Conservation (phyloP, 345 rosid species). For the Gynandropsis gynandra region DNA sequence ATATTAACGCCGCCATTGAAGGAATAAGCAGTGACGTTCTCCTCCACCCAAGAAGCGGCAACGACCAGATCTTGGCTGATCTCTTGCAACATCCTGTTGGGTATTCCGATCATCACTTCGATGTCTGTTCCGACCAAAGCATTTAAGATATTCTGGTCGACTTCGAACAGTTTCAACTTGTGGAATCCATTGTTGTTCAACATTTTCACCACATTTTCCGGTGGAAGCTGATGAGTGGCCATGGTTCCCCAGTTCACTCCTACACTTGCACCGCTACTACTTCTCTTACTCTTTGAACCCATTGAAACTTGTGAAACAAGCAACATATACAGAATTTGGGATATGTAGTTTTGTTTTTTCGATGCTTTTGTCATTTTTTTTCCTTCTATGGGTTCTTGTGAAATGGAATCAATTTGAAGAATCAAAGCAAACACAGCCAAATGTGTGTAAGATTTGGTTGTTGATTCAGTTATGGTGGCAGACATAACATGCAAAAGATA, state of each 20-base stretch:
- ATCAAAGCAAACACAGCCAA: conserved; percentile 1
- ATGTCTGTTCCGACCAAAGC: conserved; percentile 55
- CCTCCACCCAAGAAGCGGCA: conserved; percentile 70
- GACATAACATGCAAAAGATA: conserved; percentile 26
- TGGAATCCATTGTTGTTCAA: conserved; percentile 48
- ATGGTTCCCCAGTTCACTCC: conserved; percentile 84
- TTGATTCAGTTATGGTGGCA: conserved; percentile 34
- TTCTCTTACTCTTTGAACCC: conserved; percentile 1
- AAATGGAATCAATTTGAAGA: conserved; percentile 4
- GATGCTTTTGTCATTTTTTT: conserved; percentile 10
- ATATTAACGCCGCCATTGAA: conserved; percentile 54
- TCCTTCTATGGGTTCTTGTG: not conserved
- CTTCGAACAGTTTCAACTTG: conserved; percentile 77
- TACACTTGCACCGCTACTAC: conserved; percentile 19
- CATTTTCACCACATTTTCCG: conserved; percentile 58
- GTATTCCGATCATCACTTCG: conserved; percentile 82
- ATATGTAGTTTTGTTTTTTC: not conserved
- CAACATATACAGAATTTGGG: conserved; percentile 17
- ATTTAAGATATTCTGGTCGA: conserved; percentile 46
- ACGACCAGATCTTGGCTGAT: conserved; percentile 39
- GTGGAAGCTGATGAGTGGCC: conserved; percentile 57
- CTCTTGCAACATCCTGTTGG: conserved; percentile 54
- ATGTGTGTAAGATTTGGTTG: conserved; percentile 27
- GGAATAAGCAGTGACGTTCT: conserved; percentile 55
- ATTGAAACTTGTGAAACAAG: conserved; percentile 21